Conservation (phyloP, 148 eudicot species). For the Polygonum maritimum region DNA sequence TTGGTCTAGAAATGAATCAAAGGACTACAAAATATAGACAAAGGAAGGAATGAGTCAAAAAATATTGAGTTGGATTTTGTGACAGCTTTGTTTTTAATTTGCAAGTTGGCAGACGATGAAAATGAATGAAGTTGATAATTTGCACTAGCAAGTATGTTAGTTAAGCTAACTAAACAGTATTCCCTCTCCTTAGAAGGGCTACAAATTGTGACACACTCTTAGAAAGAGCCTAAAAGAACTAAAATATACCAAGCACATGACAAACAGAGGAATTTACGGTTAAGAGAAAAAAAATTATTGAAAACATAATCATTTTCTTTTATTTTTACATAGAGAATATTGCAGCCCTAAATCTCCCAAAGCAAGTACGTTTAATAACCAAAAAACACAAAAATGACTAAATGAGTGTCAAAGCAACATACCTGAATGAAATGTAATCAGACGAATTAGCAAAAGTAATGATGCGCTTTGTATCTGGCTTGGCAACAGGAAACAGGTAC, state of each 20-base stretch:
- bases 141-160: neutral
- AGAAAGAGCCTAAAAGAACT: neutral
- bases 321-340: neutral
- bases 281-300: neutral
- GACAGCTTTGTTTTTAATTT: too few relatives aligned
- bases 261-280: too few relatives aligned
- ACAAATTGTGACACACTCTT: too few relatives aligned
- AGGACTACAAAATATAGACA: too few relatives aligned
- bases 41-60: too few relatives aligned
- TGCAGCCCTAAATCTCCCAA: neutral
- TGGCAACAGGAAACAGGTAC: slow-evolving; percentile 95
- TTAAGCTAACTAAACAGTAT: neutral
- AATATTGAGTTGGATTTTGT: too few relatives aligned
- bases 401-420: slow-evolving; percentile 11
- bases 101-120: too few relatives aligned
- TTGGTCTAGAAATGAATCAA: too few relatives aligned
- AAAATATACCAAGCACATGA: neutral
- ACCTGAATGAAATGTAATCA: slow-evolving; percentile 96
- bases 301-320: neutral
- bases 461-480: slow-evolving; percentile 89
- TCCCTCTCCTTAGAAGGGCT: neutral
- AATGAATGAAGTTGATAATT: too few relatives aligned
- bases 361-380: neutral
- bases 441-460: slow-evolving; percentile 86
- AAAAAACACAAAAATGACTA: neutral